Evolutionary conservation across 2,329 filamentous ascomycete genomes (phyloP).

Genomic region (Xylariales sp.): DNA sequence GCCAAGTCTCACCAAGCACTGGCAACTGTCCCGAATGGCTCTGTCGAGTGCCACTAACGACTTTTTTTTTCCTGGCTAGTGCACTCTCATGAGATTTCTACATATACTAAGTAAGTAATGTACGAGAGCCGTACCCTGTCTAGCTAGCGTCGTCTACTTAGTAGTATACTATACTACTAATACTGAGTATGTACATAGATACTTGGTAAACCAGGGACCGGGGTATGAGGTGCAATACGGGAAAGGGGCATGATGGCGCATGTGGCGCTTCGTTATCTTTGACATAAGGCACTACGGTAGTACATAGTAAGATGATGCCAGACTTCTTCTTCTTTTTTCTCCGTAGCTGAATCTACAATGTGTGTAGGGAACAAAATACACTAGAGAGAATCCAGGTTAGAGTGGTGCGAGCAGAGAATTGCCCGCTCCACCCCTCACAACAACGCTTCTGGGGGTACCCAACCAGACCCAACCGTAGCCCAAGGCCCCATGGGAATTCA

Average conservation of each 20-base stretch:
- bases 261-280: conserved; percentile 33
- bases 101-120: conserved; percentile 2
- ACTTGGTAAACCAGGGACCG: not conserved
- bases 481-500: conserved; percentile 9
- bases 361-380: conserved; percentile 1
- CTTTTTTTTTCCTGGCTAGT: conserved; percentile 16
- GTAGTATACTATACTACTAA: not conserved
- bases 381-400: no score
- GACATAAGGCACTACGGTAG: no score
- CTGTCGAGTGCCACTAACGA: conserved; percentile 15
- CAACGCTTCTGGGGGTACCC: conserved; percentile 13
- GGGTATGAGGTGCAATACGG: conserved; percentile 21
- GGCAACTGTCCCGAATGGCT: conserved; percentile 39
- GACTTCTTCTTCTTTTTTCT: conserved; percentile 13
- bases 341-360: conserved; percentile 14
- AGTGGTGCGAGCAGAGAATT: not conserved
- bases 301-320: conserved; percentile 5
- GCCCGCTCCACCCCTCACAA: conserved; percentile 10
- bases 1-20: conserved; percentile 34
- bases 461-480: conserved; percentile 8
- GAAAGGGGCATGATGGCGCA: conserved; percentile 22
- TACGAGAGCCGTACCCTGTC: not conserved
- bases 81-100: conserved; percentile 17
- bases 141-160: not conserved
- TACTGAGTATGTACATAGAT: not conserved